phyloP scores from a whole-genome alignment of 768 basidiomycete genomes.

The Lactarius akahatsu region DNA sequence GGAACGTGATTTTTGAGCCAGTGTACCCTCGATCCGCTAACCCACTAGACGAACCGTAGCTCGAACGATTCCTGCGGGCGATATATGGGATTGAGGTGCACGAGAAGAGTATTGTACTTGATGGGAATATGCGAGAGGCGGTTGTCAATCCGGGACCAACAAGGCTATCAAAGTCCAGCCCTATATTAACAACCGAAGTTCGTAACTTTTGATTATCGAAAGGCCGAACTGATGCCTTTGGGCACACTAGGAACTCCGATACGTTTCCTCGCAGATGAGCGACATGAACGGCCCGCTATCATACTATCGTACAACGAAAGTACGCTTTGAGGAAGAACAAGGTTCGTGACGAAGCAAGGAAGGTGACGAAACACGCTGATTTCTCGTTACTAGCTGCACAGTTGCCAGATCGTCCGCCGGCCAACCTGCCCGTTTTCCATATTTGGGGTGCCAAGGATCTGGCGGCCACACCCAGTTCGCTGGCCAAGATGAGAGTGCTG shows the following conservation, averaged over 20 bases:
- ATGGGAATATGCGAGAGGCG: constrained; percentile 19
- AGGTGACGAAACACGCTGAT: constrained; percentile 3
- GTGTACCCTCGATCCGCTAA: constrained; percentile 3
- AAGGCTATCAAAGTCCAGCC: neutral
- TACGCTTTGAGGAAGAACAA: constrained; percentile 66
- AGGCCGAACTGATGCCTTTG: neutral
- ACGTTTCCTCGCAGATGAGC: constrained; percentile 48
- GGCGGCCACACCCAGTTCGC: constrained; percentile 35
- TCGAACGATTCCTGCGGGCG: constrained; percentile 30
- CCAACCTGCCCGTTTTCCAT: constrained; percentile 20
- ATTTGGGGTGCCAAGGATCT: constrained; percentile 39
- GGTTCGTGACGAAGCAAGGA: constrained; percentile 31
- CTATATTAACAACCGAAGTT: constrained; percentile 28
- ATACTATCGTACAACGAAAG: constrained; percentile 65
- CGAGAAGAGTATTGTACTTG: constrained; percentile 6
- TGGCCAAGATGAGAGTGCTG: constrained; percentile 3
- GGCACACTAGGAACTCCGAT: constrained; percentile 51
- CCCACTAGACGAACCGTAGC: constrained; percentile 20
- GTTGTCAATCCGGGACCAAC: constrained; percentile 17
- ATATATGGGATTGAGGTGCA: constrained; percentile 19
- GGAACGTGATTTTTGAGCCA: constrained; percentile 21
- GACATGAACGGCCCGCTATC: constrained; percentile 72
- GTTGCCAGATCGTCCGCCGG: constrained; percentile 13
- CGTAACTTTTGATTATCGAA: neutral
- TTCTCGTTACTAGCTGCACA: constrained; percentile 1